Percentiles rank a stretch among this genome's conserved stretches.
phyloP scores from a whole-genome alignment of 768 basidiomycete genomes.

The Panaeolus papilionaceus region DNA sequence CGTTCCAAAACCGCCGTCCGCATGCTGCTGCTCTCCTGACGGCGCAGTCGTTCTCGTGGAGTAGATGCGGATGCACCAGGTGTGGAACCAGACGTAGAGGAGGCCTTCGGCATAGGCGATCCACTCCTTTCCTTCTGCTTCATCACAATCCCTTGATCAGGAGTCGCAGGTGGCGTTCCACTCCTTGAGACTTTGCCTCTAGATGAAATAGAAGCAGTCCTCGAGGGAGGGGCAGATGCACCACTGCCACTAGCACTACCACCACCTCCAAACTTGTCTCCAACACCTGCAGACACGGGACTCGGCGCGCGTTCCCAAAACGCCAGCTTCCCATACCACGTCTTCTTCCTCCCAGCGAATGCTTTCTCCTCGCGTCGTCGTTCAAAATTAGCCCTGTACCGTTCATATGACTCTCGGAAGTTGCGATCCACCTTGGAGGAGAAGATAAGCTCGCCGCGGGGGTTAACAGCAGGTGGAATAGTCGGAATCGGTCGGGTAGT shows the following conservation, averaged over 20 bases:
- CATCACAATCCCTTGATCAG: slow-evolving; percentile 35
- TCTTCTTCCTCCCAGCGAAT: slow-evolving; percentile 37
- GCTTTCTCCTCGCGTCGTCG: slow-evolving; percentile 71
- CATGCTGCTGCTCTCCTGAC: slow-evolving; percentile 25
- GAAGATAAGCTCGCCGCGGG: slow-evolving; percentile 96
- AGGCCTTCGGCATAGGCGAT: slow-evolving; percentile 27
- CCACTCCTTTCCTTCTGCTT: slow-evolving; percentile 36
- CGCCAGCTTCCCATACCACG: slow-evolving; percentile 39
- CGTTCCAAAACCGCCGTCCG: slow-evolving; percentile 31
- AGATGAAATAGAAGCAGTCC: slow-evolving; percentile 35
- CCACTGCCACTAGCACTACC: slow-evolving; percentile 1
- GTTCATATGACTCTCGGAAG: slow-evolving; percentile 93
- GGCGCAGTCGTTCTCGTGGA: slow-evolving; percentile 14
- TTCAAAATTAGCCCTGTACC: slow-evolving; percentile 90
- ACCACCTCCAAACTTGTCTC: not conserved
- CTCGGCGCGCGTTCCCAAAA: slow-evolving; percentile 34
- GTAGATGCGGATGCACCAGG: slow-evolving; percentile 15
- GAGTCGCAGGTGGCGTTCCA: slow-evolving; percentile 39
- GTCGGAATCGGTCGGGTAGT: slow-evolving; percentile 68
- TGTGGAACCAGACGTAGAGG: slow-evolving; percentile 16
- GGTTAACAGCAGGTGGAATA: slow-evolving; percentile 90
- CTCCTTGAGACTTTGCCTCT: slow-evolving; percentile 38
- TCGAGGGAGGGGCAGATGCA: slow-evolving; percentile 27
- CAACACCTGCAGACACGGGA: slow-evolving; percentile 18
- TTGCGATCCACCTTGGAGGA: slow-evolving; percentile 81